These are phyloP conservation scores for Ceratobasidium sp. DNA, from an alignment of 1,284 basidiomycete genomes.

Conservation along the genomic window DNA sequence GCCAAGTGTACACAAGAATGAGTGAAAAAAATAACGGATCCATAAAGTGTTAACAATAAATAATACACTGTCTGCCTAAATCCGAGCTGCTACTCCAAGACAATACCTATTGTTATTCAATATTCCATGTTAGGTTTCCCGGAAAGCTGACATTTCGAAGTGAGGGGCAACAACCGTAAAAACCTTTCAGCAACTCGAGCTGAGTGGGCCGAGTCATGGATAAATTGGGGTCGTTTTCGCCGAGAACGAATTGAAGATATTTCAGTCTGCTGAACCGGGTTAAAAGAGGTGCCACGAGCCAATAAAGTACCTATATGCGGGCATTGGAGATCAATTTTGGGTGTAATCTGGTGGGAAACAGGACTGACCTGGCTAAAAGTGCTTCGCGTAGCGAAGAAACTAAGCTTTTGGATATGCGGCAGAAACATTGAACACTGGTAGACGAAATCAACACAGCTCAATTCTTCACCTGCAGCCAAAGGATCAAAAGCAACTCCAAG, in stretches of 20 bases:
- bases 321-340: neutral
- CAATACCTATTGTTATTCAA: neutral
- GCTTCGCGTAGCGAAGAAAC: slow-evolving; percentile 36
- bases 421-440: slow-evolving; percentile 16
- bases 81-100: neutral
- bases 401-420: slow-evolving; percentile 29
- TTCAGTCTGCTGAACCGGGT: slow-evolving; percentile 18
- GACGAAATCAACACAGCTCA: slow-evolving; percentile 28
- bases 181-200: slow-evolving; percentile 20
- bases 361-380: slow-evolving; percentile 37
- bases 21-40: neutral
- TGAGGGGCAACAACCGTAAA: slow-evolving; percentile 2
- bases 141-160: slow-evolving; percentile 36
- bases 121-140: slow-evolving; percentile 40
- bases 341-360: neutral
- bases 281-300: slow-evolving; percentile 8
- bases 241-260: slow-evolving; percentile 38
- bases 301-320: slow-evolving; percentile 22
- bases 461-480: slow-evolving; percentile 4
- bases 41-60: slow-evolving; percentile 9
- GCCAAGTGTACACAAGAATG: neutral
- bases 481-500: slow-evolving; percentile 39
- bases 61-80: neutral
- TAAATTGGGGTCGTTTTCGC: neutral
- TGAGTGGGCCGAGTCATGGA: slow-evolving; percentile 6